These are phyloP conservation scores for Yamadazyma membranifaciens DNA, from an alignment of 1,139 yeast genomes.

Conservation along the genomic window DNA sequence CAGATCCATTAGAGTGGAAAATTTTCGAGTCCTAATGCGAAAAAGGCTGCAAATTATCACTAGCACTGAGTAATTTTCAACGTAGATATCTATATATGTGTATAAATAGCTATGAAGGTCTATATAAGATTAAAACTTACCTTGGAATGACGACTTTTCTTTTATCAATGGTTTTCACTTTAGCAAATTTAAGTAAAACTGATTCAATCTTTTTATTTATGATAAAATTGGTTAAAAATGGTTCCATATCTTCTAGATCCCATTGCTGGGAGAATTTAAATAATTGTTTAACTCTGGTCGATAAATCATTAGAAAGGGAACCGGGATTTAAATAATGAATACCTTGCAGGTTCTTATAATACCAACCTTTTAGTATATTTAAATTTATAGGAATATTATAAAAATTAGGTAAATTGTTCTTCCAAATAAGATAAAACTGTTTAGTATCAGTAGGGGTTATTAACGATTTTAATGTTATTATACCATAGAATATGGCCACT, in stretches of 20 bases:
- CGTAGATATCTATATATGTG: no score
- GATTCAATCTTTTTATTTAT: slow-evolving; percentile 62
- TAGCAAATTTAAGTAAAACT: slow-evolving; percentile 74
- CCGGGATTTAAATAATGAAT: slow-evolving; percentile 53
- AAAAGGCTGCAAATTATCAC: background rate
- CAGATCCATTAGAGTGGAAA: slow-evolving; percentile 5
- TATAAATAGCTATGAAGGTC: background rate
- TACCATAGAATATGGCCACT: slow-evolving; percentile 61
- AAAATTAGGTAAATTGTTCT: slow-evolving; percentile 62
- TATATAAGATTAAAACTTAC: background rate
- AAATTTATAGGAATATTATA: slow-evolving; percentile 58
- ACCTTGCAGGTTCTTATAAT: slow-evolving; percentile 35
- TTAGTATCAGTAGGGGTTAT: slow-evolving; percentile 18
- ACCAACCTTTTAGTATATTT: slow-evolving; percentile 52
- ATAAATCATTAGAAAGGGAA: slow-evolving; percentile 50
- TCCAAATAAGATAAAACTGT: slow-evolving; percentile 64
- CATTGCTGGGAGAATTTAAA: slow-evolving; percentile 63
- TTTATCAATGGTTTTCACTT: slow-evolving; percentile 58
- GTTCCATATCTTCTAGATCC: slow-evolving; percentile 70
- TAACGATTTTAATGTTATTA: slow-evolving; percentile 41
- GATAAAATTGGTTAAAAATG: slow-evolving; percentile 61
- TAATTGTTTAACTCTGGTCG: slow-evolving; percentile 56
- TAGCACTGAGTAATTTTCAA: no score
- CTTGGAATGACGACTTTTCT: slow-evolving; percentile 23
- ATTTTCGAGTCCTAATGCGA: background rate